Base-by-base conservation (phyloP, 75 land plant genomes). In the Picea sitchensis region DNA sequence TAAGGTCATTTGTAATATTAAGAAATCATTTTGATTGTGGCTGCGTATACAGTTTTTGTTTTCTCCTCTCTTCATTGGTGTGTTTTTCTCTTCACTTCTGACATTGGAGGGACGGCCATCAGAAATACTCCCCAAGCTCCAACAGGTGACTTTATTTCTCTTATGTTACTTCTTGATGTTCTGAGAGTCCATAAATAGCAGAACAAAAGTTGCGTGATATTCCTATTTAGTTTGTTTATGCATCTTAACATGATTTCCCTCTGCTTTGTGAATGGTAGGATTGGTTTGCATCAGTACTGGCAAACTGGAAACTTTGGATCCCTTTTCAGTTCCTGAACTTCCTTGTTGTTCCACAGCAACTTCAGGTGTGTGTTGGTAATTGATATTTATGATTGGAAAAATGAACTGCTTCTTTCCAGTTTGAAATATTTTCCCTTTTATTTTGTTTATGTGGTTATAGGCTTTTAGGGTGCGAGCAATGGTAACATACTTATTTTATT, bases 241-340 rank as follows among this genome's bases (percentile, higher is more conserved):
- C 41, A 76, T 63, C 31, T 61, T 76, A 76, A n/a, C 12, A 57
- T 14, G 20, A 73, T 44, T 41, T 41, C 56, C 61, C 58, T 68
- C 18, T 59, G 30, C 21, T 31, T 72, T 62, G 1, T 51, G 61
- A 31, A 63, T 74, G 80, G 18, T 81, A 97, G 99, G 98, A 97
- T 76, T 97, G 98, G 99, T 80, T 84, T 67, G 81, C 94, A 54
- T 21, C 95, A 58, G 98, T 95, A 18, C 0, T 91, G 20, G 92
- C 96, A 71, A 95, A 95, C 82, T 97, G 99, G 99, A 91, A 95
- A 72, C 84, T 97, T 32, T 95, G 98, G 99, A 87, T 97, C 65
- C 98, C 99, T 9, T 95, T 93, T 80, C 99, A 95, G 76, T 91
- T 91, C 80, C 78, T 97, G 72, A 95, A 95, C 78, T 97, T 97